These are phyloP conservation scores for Hymenoscyphus fraxineus DNA, from an alignment of 2,329 filamentous ascomycete species.

Conservation along the genomic window DNA sequence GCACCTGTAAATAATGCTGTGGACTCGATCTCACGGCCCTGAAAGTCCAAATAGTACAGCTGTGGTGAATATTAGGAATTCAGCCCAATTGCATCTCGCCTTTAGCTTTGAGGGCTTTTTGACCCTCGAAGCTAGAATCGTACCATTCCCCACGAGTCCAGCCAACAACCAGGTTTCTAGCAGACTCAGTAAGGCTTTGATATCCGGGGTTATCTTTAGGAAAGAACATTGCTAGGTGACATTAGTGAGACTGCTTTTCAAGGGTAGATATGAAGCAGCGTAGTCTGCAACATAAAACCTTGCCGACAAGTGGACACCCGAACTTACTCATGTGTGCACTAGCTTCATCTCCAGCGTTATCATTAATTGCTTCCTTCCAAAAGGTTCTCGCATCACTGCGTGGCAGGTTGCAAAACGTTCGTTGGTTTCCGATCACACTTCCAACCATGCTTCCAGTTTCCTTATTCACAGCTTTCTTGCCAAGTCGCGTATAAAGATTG, in stretches of 20 bases:
- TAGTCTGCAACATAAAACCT: too few species aligned
- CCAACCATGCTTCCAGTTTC: slow-evolving; percentile 46
- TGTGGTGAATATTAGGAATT: not conserved
- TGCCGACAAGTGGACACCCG: not conserved
- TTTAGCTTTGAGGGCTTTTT: slow-evolving; percentile 4
- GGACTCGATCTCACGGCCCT: too few species aligned
- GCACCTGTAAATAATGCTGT: too few species aligned
- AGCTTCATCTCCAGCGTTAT: slow-evolving; percentile 74
- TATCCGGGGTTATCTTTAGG: slow-evolving; percentile 70
- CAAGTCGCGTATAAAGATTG: slow-evolving; percentile 84
- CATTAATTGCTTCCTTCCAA: slow-evolving; percentile 74
- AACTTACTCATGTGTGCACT: slow-evolving; percentile 69
- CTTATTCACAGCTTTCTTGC: slow-evolving; percentile 58
- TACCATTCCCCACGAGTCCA: slow-evolving; percentile 70
- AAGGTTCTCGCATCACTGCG: slow-evolving; percentile 48
- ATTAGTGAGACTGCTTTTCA: not conserved
- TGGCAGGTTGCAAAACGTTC: slow-evolving; percentile 88
- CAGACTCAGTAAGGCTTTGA: slow-evolving; percentile 60
- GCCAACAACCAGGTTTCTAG: slow-evolving; percentile 58
- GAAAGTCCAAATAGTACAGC: too few species aligned
- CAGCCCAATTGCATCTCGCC: slow-evolving; percentile 8
- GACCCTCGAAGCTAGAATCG: slow-evolving; percentile 42
- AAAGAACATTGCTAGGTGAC: slow-evolving; percentile 63
- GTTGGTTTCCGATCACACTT: slow-evolving; percentile 61
- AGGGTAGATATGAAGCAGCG: too few species aligned